Evolutionary conservation across 345 rosid genomes (phyloP).

Genomic region (Linum trigynum): DNA sequence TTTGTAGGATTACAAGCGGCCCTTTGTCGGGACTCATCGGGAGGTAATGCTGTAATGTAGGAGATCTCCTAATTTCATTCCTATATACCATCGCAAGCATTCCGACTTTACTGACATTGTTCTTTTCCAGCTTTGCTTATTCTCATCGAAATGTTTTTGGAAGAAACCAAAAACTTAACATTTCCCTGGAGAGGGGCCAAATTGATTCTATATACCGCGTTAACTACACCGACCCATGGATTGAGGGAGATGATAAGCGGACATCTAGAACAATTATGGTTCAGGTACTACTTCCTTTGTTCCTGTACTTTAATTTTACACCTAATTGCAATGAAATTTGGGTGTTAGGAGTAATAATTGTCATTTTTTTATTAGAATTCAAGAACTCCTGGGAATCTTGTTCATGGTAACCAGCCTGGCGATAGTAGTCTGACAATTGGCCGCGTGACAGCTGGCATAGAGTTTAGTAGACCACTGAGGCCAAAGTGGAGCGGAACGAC

Average conservation of each 20-base stretch:
- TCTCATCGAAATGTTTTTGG: slow-evolving; percentile 92
- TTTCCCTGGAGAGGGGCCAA: slow-evolving; percentile 88
- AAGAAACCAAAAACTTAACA: slow-evolving; percentile 82
- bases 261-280: slow-evolving; percentile 84
- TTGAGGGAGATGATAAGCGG: slow-evolving; percentile 90
- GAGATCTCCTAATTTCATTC: background rate
- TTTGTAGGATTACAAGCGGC: slow-evolving; percentile 83
- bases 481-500: slow-evolving; percentile 95
- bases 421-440: slow-evolving; percentile 64
- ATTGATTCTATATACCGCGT: slow-evolving; percentile 83
- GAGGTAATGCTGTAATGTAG: slow-evolving; percentile 37
- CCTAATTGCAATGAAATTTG: background rate
- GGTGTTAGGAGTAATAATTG: slow-evolving; percentile 2
- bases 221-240: slow-evolving; percentile 98
- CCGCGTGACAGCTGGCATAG: slow-evolving; percentile 70
- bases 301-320: background rate
- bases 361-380: slow-evolving; percentile 59
- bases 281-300: slow-evolving; percentile 42
- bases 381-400: slow-evolving; percentile 88
- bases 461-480: slow-evolving; percentile 84
- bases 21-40: slow-evolving; percentile 88
- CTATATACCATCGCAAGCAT: background rate
- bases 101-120: background rate
- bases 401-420: slow-evolving; percentile 75
- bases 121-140: slow-evolving; percentile 64